Evolutionary conservation across 495 filamentous ascomycete species (phyloP).

Genomic region (Pyronema domesticum): DNA sequence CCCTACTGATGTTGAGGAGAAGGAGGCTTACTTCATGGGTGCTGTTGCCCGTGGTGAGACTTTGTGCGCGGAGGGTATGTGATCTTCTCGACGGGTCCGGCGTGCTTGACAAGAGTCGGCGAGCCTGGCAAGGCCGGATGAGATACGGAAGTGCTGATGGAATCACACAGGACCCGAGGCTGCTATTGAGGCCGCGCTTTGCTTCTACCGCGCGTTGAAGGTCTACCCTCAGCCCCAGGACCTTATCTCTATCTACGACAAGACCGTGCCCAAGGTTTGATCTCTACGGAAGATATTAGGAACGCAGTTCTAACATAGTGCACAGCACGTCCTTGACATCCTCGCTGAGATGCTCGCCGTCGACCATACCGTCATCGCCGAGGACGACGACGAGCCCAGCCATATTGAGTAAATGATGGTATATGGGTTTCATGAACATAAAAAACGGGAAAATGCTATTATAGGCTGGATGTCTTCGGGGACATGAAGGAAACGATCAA

Average conservation of each 20-base stretch:
- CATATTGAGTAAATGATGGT: not conserved
- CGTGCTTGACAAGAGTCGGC: too few species aligned
- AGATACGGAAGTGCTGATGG: not conserved
- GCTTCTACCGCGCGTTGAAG: conserved; percentile 95
- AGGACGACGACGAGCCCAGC: conserved; percentile 4
- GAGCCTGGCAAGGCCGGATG: not conserved
- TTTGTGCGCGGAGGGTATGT: conserved; percentile 50
- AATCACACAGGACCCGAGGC: conserved; percentile 42
- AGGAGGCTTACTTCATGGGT: conserved; percentile 84
- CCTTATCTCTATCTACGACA: conserved; percentile 90
- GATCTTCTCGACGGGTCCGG: not conserved
- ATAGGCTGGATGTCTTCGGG: too few species aligned
- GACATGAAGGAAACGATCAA: too few species aligned
- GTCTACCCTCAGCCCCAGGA: conserved; percentile 89
- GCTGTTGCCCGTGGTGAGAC: conserved; percentile 75
- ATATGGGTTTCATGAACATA: not conserved
- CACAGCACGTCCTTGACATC: conserved; percentile 72
- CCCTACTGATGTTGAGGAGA: conserved; percentile 77
- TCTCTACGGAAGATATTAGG: not conserved
- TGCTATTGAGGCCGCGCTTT: conserved; percentile 62
- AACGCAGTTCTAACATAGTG: not conserved
- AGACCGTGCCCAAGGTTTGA: conserved; percentile 76
- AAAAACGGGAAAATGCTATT: too few species aligned
- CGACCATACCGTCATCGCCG: conserved; percentile 43
- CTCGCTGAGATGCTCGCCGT: conserved; percentile 95